Evolutionary conservation across 495 filamentous ascomycete species (phyloP).

Genomic region (Antarctomyces pellizariae): DNA sequence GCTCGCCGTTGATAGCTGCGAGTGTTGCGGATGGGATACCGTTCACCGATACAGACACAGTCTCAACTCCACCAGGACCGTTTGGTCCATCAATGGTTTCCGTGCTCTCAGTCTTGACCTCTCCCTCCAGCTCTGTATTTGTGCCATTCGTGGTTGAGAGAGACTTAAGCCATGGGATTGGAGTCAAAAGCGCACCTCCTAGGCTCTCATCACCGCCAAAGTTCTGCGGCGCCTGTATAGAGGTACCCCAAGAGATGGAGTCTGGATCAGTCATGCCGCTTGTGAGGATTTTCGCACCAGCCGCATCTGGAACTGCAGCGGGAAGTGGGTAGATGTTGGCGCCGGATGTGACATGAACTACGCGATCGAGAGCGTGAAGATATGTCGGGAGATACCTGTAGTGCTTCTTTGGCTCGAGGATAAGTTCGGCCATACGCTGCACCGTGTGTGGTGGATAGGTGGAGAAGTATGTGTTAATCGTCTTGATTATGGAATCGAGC

Average conservation of each 20-base stretch:
- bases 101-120: slow-evolving; percentile 40
- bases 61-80: slow-evolving; percentile 46
- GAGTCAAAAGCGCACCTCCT: slow-evolving; percentile 77
- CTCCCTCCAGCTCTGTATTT: slow-evolving; percentile 19
- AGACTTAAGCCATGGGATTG: slow-evolving; percentile 72
- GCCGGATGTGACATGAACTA: slow-evolving; percentile 73
- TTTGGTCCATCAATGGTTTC: slow-evolving; percentile 50
- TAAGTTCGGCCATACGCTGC: slow-evolving; percentile 82
- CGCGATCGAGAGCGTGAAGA: slow-evolving; percentile 74
- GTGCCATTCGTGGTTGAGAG: slow-evolving; percentile 6
- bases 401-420: slow-evolving; percentile 50
- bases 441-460: slow-evolving; percentile 72
- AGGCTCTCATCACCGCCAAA: slow-evolving; percentile 71
- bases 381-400: slow-evolving; percentile 65
- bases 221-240: slow-evolving; percentile 9
- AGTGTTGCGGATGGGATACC: slow-evolving; percentile 26
- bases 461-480: slow-evolving; percentile 43
- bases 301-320: slow-evolving; percentile 26
- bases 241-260: slow-evolving; percentile 14
- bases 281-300: slow-evolving; percentile 17
- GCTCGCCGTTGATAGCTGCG: slow-evolving; percentile 8
- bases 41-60: slow-evolving; percentile 42
- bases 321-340: slow-evolving; percentile 65
- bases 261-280: slow-evolving; percentile 11
- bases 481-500: slow-evolving; percentile 38